A percentile compares a stretch with the other conserved stretches of the same genome.
These are phyloP conservation scores for Jatropha multifida DNA, from an alignment of 441 rosid species.

Conservation along the genomic window DNA sequence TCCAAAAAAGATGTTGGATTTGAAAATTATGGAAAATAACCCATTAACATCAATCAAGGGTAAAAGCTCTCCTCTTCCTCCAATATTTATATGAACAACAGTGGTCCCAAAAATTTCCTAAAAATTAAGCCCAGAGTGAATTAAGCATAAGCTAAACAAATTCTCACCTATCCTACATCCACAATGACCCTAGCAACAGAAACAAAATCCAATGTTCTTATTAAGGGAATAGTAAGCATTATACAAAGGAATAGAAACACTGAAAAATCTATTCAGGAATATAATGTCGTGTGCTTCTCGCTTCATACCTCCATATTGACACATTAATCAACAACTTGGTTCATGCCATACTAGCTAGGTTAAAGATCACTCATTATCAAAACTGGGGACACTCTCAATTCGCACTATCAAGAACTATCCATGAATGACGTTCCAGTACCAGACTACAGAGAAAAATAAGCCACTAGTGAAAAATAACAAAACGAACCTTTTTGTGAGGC, in stretches of 20 bases:
- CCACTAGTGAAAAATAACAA: background rate
- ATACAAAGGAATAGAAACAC: background rate
- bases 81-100: background rate
- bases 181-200: background rate
- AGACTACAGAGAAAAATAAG: background rate
- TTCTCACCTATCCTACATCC: background rate
- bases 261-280: background rate
- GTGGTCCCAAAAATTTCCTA: background rate
- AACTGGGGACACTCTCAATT: background rate
- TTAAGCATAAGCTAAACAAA: background rate
- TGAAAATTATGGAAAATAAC: background rate
- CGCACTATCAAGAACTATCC: background rate
- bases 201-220: background rate
- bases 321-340: background rate
- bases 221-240: background rate
- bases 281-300: background rate
- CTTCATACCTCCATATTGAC: background rate
- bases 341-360: background rate
- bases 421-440: background rate
- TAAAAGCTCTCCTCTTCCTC: background rate
- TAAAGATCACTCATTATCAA: background rate
- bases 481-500: slow-evolving; percentile 50
- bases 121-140: background rate
- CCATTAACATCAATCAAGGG: background rate
- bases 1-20: background rate